These are phyloP conservation scores for Bryum argenteum DNA, from an alignment of 225 moss, liverwort and hornwort species.

Conservation along the genomic window DNA sequence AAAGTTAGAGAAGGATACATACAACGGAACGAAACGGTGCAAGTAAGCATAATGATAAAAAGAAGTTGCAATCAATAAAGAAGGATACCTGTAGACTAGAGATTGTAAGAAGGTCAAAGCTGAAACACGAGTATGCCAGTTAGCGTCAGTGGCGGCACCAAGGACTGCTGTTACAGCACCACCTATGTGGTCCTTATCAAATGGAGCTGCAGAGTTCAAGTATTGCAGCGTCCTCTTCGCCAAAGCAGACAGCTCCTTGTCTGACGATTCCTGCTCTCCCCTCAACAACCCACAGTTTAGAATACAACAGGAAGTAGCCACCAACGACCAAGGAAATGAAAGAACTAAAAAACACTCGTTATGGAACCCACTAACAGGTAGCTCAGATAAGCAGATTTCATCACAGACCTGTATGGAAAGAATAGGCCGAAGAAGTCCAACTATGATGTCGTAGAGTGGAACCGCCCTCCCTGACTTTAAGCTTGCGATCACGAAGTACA, in stretches of 20 bases:
- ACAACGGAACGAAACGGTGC: not conserved
- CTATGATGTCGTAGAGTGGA: slow-evolving; percentile 74
- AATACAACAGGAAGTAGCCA: not conserved
- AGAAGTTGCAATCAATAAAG: slow-evolving; percentile 14
- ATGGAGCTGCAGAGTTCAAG: slow-evolving; percentile 80
- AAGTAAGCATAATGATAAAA: slow-evolving; percentile 19
- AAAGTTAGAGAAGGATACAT: slow-evolving; percentile 8
- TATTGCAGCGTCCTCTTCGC: slow-evolving; percentile 77
- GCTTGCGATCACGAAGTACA: slow-evolving; percentile 80
- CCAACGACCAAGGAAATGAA: not conserved
- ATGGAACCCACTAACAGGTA: slow-evolving; percentile 7
- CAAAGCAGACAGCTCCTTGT: slow-evolving; percentile 80
- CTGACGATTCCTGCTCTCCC: slow-evolving; percentile 79
- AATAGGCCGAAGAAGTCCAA: slow-evolving; percentile 86
- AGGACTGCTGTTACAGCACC: slow-evolving; percentile 78
- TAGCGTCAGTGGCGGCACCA: slow-evolving; percentile 68
- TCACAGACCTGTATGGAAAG: slow-evolving; percentile 78
- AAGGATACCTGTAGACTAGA: slow-evolving; percentile 77
- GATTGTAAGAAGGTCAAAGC: slow-evolving; percentile 88
- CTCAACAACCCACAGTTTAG: slow-evolving; percentile 15
- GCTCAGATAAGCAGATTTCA: slow-evolving; percentile 20
- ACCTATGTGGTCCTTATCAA: slow-evolving; percentile 64
- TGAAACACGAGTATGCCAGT: slow-evolving; percentile 96
- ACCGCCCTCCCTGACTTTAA: slow-evolving; percentile 86
- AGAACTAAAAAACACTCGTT: slow-evolving; percentile 9